These are phyloP conservation scores for Plasmodium sp. DNA, from an alignment of 169 alveolate genomes.

Conservation along the genomic window DNA sequence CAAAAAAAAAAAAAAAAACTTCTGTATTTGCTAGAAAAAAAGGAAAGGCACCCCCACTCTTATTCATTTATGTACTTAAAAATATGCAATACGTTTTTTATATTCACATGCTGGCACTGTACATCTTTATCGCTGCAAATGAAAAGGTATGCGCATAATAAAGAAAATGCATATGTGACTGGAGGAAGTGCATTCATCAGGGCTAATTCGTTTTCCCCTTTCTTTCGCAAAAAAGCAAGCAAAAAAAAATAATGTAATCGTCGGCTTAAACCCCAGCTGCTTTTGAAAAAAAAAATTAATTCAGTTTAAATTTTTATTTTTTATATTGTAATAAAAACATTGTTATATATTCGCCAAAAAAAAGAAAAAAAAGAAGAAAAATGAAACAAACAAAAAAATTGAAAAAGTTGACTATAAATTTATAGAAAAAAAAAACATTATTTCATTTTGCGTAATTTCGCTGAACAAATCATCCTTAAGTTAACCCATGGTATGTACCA, in stretches of 20 bases:
- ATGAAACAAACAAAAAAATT: neutral
- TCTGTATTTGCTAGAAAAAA: neutral
- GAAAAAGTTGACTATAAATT: neutral
- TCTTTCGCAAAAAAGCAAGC: neutral
- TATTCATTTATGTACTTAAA: neutral
- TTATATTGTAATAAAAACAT: neutral
- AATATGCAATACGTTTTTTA: neutral
- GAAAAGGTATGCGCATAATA: neutral
- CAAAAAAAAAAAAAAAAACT: neutral
- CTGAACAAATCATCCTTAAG: neutral
- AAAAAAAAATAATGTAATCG: neutral
- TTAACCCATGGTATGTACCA: neutral
- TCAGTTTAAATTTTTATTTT: neutral
- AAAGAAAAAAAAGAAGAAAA: conserved; percentile 1
- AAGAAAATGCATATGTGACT: neutral
- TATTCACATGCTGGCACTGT: neutral
- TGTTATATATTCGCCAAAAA: conserved; percentile 9
- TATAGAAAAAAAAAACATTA: neutral
- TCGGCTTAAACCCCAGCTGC: neutral
- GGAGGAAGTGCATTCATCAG: neutral
- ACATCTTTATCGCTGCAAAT: neutral
- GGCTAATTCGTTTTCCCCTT: neutral
- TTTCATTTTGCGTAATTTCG: neutral
- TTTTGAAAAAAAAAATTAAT: neutral
- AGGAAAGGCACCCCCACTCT: neutral